These are phyloP conservation scores for Magnolia changhungtana DNA, from an alignment of 164 flowering plant genomes.

Conservation along the genomic window DNA sequence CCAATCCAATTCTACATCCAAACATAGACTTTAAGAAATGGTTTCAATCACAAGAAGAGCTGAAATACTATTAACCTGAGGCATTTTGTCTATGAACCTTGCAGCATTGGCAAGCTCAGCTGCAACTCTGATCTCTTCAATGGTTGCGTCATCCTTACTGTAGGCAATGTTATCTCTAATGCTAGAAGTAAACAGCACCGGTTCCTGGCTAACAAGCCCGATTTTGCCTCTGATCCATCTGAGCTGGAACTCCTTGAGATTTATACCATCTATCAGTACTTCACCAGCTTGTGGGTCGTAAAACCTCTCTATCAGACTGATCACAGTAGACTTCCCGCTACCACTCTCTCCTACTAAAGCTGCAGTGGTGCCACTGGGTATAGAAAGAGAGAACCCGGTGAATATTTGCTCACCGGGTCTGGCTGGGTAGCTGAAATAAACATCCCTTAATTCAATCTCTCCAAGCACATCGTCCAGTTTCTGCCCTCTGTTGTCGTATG, in stretches of 20 bases:
- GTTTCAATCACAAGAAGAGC: neutral
- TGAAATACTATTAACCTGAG: constrained; percentile 27
- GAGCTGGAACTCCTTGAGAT: constrained; percentile 42
- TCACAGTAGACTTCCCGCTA: constrained; percentile 58
- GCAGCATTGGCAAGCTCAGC: constrained; percentile 50
- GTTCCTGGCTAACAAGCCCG: constrained; percentile 61
- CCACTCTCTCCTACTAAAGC: constrained; percentile 65
- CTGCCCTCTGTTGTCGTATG: constrained; percentile 34
- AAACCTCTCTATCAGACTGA: constrained; percentile 54
- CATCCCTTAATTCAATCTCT: constrained; percentile 40
- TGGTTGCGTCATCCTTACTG: constrained; percentile 45
- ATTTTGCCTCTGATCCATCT: constrained; percentile 51
- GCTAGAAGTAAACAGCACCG: constrained; percentile 40
- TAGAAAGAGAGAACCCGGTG: constrained; percentile 35
- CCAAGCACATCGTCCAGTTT: constrained; percentile 37
- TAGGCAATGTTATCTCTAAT: constrained; percentile 50
- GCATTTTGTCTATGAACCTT: constrained; percentile 41
- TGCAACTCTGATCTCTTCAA: constrained; percentile 43
- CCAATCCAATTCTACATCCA: neutral
- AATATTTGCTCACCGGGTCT: constrained; percentile 47
- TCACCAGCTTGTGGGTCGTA: constrained; percentile 54
- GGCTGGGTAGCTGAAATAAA: constrained; percentile 48
- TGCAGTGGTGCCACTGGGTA: constrained; percentile 48
- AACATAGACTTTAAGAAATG: neutral
- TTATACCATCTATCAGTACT: constrained; percentile 50